These are phyloP conservation scores for Blastocystis sp. DNA, from an alignment of 352 stramenopile genomes.

Conservation along the genomic window DNA sequence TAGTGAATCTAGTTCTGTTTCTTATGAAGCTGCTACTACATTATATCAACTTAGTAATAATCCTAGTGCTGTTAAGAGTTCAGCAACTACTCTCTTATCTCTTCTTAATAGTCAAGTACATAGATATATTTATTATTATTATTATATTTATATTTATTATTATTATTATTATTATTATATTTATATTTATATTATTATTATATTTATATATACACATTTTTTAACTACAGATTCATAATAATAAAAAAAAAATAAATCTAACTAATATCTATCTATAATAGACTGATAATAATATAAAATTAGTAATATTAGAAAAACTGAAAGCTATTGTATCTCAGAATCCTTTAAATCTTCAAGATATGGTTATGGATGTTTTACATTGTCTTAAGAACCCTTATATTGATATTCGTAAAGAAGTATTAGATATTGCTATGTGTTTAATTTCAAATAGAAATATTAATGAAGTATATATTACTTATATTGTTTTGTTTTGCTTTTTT, in stretches of 20 bases:
- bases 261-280: too few species aligned
- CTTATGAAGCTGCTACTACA: slow-evolving; percentile 95
- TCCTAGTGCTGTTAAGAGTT: slow-evolving; percentile 82
- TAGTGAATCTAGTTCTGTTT: slow-evolving; percentile 50
- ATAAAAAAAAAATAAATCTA: too few species aligned
- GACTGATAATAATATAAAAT: slow-evolving; percentile 99
- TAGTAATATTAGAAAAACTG: slow-evolving; percentile 94
- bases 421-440: slow-evolving; percentile 89
- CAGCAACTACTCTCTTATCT: slow-evolving; percentile 81
- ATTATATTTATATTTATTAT: too few species aligned
- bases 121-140: too few species aligned
- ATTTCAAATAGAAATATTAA: slow-evolving; percentile 86
- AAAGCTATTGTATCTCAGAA: slow-evolving; percentile 80
- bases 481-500: too few species aligned
- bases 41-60: slow-evolving; percentile 88
- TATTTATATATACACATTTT: too few species aligned
- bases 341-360: slow-evolving; percentile 73
- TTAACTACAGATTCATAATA: too few species aligned
- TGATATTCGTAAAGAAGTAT: slow-evolving; percentile 82
- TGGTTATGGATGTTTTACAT: slow-evolving; percentile 95
- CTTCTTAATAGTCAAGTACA: slow-evolving; percentile 84
- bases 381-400: slow-evolving; percentile 81
- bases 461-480: too few species aligned
- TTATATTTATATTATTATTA: too few species aligned
- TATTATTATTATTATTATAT: too few species aligned